phyloP scores from a whole-genome alignment of 805 yeast species.

The Candida vaughaniae region DNA sequence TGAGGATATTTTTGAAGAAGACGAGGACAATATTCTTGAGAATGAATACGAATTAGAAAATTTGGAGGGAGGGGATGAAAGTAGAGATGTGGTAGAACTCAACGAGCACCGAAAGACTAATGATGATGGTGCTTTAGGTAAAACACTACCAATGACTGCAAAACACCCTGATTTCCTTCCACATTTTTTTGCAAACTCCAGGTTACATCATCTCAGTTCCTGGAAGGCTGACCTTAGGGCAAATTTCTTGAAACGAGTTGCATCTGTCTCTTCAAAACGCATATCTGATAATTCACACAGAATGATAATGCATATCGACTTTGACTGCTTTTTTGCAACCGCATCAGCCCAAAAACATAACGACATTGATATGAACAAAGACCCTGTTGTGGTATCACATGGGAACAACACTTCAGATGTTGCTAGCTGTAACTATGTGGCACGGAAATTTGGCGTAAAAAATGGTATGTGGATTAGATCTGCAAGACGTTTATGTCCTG shows the following conservation, averaged over 20 bases:
- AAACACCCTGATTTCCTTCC: constrained; percentile 73
- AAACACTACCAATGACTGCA: constrained; percentile 44
- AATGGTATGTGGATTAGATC: constrained; percentile 89
- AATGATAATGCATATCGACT: constrained; percentile 76
- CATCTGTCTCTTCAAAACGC: constrained; percentile 13
- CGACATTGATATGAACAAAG: constrained; percentile 46
- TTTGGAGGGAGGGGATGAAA: background rate
- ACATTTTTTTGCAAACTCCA: constrained; percentile 73
- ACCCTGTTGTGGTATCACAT: constrained; percentile 64
- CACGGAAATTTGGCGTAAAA: constrained; percentile 70
- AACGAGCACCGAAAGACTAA: constrained; percentile 8
- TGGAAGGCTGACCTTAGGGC: constrained; percentile 79
- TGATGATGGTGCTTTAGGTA: constrained; percentile 12
- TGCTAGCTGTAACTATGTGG: constrained; percentile 89
- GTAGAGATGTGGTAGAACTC: background rate
- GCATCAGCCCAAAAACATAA: constrained; percentile 67
- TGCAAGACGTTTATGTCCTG: constrained; percentile 68
- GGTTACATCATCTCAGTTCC: constrained; percentile 83
- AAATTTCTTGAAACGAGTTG: constrained; percentile 53
- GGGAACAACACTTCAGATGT: constrained; percentile 69
- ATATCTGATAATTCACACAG: background rate
- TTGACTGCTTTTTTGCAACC: constrained; percentile 91
- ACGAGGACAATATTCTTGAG: constrained; percentile 5
- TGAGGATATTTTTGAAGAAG: constrained; percentile 5
- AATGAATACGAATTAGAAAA: constrained; percentile 2